These are phyloP conservation scores for Capsella rubella DNA, from an alignment of 441 rosid genomes.

Conservation along the genomic window DNA sequence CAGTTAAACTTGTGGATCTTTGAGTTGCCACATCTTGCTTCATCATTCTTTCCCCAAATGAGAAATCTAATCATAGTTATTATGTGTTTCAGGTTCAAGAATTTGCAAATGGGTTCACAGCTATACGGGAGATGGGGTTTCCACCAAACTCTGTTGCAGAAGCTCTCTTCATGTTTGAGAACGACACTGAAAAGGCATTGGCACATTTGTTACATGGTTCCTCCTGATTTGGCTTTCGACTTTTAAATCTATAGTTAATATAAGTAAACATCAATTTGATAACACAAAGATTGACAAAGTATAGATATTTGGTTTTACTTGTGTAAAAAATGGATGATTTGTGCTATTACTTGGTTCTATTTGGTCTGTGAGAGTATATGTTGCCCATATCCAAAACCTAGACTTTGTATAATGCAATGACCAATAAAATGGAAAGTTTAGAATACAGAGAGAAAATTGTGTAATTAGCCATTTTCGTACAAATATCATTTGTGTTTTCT, in stretches of 20 bases:
- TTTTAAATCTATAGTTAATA: constrained; percentile 20
- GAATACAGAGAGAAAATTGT: constrained; percentile 22
- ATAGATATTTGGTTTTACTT: constrained; percentile 11
- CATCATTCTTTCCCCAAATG: background rate
- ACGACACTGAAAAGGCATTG: constrained; percentile 81
- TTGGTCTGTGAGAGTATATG: background rate
- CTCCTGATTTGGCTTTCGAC: constrained; percentile 44
- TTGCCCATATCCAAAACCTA: constrained; percentile 12
- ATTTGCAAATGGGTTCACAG: constrained; percentile 64
- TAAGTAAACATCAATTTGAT: constrained; percentile 11
- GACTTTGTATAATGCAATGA: constrained; percentile 22
- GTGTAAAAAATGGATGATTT: constrained; percentile 41
- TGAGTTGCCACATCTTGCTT: background rate
- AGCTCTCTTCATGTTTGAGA: constrained; percentile 68
- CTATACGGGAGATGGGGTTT: constrained; percentile 86
- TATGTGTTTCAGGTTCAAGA: constrained; percentile 64
- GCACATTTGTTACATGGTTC: constrained; percentile 67
- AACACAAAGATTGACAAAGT: constrained; percentile 6
- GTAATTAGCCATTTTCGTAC: constrained; percentile 10
- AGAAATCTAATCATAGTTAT: background rate
- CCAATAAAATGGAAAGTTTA: constrained; percentile 7
- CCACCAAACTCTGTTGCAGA: constrained; percentile 69
- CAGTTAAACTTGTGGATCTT: background rate
- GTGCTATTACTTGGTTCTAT: background rate
- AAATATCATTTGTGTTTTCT: constrained; percentile 4